Conservation (phyloP, 768 basidiomycete species). For the Omphalotus guepiniiformis region DNA sequence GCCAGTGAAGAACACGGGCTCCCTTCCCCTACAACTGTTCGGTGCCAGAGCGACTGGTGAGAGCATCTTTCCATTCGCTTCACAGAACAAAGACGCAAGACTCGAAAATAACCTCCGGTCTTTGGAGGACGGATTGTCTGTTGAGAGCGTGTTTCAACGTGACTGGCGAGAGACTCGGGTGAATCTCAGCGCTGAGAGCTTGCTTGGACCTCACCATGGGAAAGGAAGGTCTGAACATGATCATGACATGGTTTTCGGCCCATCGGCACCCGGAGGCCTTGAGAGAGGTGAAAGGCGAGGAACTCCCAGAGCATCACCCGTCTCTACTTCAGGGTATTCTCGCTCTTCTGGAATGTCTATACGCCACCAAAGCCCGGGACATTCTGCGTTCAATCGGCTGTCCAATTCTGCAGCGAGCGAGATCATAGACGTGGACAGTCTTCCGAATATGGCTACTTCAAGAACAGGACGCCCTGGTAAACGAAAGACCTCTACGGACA, state of each 20-base stretch:
- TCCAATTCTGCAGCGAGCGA: conserved; percentile 44
- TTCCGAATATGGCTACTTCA: conserved; percentile 17
- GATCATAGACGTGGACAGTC: conserved; percentile 37
- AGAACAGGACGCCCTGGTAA: conserved; percentile 34
- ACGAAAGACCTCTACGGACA: conserved; percentile 42
- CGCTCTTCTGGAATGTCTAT: conserved; percentile 46
- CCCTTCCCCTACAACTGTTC: conserved; percentile 71
- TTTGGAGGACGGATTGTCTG: conserved; percentile 61
- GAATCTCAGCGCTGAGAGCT: conserved; percentile 30
- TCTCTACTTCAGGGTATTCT: conserved; percentile 34
- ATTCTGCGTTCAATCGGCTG: conserved; percentile 31
- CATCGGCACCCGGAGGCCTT: no score
- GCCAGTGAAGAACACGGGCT: conserved; percentile 59
- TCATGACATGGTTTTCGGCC: no score
- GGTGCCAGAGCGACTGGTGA: conserved; percentile 64
- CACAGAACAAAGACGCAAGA: conserved; percentile 22
- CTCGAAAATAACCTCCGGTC: conserved; percentile 45
- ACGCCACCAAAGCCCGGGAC: conserved; percentile 50
- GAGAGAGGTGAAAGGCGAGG: conserved; percentile 18
- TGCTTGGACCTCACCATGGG: background rate
- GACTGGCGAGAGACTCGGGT: conserved; percentile 77
- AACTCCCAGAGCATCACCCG: conserved; percentile 34
- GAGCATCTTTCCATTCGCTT: conserved; percentile 31
- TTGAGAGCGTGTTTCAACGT: conserved; percentile 62
- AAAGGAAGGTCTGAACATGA: no score